Conservation (phyloP, 768 basidiomycete species). For the Agrocybe chaxingu region DNA sequence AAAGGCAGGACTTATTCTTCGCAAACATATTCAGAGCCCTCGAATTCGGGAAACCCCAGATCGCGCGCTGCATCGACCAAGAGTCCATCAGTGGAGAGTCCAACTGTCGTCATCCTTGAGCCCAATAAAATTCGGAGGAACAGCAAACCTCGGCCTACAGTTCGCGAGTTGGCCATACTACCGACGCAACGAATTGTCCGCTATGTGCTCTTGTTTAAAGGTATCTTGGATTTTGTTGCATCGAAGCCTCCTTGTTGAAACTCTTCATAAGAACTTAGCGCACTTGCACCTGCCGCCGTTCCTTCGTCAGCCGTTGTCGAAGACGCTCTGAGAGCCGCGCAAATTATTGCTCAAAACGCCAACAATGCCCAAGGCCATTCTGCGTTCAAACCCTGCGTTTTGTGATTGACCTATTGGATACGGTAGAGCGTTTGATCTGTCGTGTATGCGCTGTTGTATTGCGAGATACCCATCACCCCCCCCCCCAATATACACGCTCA, state of each 20-base stretch:
- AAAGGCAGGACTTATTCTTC: constrained; percentile 6
- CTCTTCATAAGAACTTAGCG: constrained; percentile 41
- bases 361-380: constrained; percentile 22
- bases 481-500: no score
- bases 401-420: no score
- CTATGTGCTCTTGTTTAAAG: constrained; percentile 59
- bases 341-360: constrained; percentile 20
- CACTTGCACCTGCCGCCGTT: constrained; percentile 43
- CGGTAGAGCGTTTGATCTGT: no score
- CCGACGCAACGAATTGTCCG: constrained; percentile 64
- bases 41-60: constrained; percentile 1
- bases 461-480: no score
- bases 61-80: constrained; percentile 5
- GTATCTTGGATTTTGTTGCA: constrained; percentile 26
- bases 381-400: constrained; percentile 9
- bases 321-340: constrained; percentile 25
- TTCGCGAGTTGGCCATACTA: constrained; percentile 61
- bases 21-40: constrained; percentile 4
- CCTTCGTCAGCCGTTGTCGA: constrained; percentile 27
- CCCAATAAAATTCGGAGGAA: constrained; percentile 22
- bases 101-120: constrained; percentile 17
- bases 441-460: no score
- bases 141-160: constrained; percentile 20
- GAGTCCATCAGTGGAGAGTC: constrained; percentile 8
- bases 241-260: constrained; percentile 1